These are phyloP conservation scores for Xylariomycetidae sp. DNA, from an alignment of 2,329 filamentous ascomycete genomes.

Conservation along the genomic window DNA sequence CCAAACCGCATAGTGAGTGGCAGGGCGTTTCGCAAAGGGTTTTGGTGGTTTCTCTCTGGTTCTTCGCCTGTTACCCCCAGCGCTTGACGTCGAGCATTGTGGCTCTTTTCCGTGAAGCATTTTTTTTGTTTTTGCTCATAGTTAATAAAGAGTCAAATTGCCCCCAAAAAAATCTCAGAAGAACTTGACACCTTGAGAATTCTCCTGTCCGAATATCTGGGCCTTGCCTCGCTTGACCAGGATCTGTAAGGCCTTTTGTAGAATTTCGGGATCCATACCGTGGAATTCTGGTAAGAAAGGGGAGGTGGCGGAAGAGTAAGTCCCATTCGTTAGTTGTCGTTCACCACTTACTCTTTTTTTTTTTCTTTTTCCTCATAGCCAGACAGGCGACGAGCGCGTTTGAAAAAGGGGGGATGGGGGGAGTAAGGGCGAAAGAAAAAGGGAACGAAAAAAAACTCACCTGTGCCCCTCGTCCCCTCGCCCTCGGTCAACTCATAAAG, in stretches of 20 bases:
- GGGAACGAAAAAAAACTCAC: slow-evolving; percentile 36
- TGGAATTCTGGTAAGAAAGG: slow-evolving; percentile 70
- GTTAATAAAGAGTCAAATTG: no score
- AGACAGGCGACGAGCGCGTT: no score
- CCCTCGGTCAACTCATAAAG: slow-evolving; percentile 88
- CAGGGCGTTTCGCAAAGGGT: neutral
- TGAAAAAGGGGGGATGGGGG: neutral
- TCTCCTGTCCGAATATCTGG: slow-evolving; percentile 87
- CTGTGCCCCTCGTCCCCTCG: slow-evolving; percentile 68
- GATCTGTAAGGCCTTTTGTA: slow-evolving; percentile 73
- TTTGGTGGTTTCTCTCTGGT: neutral
- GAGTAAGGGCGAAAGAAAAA: slow-evolving; percentile 4
- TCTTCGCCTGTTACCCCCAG: neutral
- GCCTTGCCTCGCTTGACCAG: slow-evolving; percentile 88
- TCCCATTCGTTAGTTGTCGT: no score
- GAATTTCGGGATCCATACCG: slow-evolving; percentile 78
- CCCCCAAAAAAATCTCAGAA: no score
- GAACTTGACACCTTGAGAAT: slow-evolving; percentile 92
- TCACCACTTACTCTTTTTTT: neutral
- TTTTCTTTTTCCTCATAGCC: slow-evolving; percentile 4
- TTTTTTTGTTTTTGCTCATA: no score
- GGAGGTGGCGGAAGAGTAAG: no score
- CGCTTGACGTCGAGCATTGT: no score
- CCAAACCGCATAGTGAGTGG: slow-evolving; percentile 1
- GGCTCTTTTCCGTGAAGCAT: no score